Percentiles rank a stretch among this genome's conserved stretches.
Conservation (phyloP, 352 stramenopile genomes). For the Phytopythium chamaehyphon region DNA sequence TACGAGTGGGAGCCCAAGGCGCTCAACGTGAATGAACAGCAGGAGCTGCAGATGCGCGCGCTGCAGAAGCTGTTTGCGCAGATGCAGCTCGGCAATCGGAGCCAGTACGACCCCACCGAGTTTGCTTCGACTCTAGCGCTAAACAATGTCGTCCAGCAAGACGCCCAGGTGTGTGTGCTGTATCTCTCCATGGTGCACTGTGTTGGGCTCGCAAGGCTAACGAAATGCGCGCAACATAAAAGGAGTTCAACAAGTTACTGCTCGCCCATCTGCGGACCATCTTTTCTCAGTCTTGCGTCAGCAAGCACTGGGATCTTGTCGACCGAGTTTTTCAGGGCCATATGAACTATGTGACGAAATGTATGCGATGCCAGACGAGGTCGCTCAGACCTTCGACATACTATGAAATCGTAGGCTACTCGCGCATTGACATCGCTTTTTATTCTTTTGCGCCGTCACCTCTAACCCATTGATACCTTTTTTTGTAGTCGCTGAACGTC, state of each 20-base stretch:
- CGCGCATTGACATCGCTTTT: neutral
- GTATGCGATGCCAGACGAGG: constrained; percentile 58
- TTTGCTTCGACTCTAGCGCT: constrained; percentile 76
- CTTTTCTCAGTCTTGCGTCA: constrained; percentile 58
- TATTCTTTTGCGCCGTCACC: neutral
- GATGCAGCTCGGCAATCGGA: constrained; percentile 76
- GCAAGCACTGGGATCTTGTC: constrained; percentile 58
- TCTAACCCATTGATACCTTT: neutral
- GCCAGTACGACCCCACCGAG: constrained; percentile 69
- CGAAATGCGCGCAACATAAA: neutral
- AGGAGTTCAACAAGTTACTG: constrained; percentile 89
- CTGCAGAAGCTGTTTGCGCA: constrained; percentile 81
- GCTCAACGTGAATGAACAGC: constrained; percentile 34
- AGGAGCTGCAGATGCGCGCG: constrained; percentile 69
- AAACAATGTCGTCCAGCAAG: constrained; percentile 83
- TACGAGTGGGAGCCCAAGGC: constrained; percentile 78
- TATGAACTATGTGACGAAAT: constrained; percentile 85
- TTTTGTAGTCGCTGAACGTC: constrained; percentile 70
- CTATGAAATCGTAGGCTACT: constrained; percentile 81
- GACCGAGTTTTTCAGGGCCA: constrained; percentile 76
- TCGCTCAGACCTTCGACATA: constrained; percentile 68
- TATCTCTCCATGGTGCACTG: neutral
- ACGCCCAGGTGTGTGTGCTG: constrained; percentile 56
- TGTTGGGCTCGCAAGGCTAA: neutral
- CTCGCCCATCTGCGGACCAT: constrained; percentile 74